Evolutionary conservation across 2,329 filamentous ascomycete species (phyloP).

Genomic region (Botrytis squamosa): DNA sequence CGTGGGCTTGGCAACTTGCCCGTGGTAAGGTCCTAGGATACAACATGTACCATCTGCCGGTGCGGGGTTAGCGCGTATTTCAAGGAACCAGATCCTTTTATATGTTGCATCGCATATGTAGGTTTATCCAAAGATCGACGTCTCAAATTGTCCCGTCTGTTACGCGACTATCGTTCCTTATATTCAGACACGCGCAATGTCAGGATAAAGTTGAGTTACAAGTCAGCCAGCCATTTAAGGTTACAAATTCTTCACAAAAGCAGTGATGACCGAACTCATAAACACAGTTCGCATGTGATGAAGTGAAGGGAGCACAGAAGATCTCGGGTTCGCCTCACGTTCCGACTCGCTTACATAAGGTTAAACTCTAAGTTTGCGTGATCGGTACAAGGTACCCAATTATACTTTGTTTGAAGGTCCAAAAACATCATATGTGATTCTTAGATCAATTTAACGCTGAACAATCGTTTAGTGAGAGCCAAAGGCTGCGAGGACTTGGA

Average conservation of each 20-base stretch:
- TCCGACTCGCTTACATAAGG: not conserved
- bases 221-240: not conserved
- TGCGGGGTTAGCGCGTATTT: not conserved
- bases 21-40: not conserved
- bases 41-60: not conserved
- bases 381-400: not conserved
- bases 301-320: not conserved
- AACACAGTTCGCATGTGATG: slow-evolving; percentile 4
- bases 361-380: not conserved
- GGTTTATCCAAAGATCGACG: not conserved
- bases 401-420: not conserved
- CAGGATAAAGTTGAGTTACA: not conserved
- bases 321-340: not conserved
- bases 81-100: slow-evolving; percentile 3
- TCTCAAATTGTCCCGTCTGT: no score
- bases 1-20: not conserved
- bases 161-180: not conserved
- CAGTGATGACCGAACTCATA: not conserved
- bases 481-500: not conserved
- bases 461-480: not conserved
- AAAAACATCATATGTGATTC: not conserved
- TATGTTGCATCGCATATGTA: not conserved
- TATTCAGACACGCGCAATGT: not conserved
- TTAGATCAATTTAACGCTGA: not conserved
- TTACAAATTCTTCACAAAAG: not conserved